Base-by-base conservation (phyloP, 805 yeast genomes). In the Wickerhamomyces pijperi region DNA sequence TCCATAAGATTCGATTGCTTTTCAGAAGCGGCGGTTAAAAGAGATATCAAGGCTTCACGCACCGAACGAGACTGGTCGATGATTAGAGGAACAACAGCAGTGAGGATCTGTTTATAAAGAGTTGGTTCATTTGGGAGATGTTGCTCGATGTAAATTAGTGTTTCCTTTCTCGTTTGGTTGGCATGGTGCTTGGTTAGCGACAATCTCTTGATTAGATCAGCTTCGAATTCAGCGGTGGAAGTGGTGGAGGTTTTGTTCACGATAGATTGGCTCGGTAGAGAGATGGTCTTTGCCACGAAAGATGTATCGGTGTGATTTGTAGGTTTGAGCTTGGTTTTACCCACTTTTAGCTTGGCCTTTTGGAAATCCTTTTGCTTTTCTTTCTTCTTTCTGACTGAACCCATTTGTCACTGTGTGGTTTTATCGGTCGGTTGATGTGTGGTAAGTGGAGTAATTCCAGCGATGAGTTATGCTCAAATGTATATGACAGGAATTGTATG, bases 231-330 rank as follows among this genome's bases (percentile, higher is more conserved):
- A 9, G 37, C n/a, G n/a, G 49, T 39, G 17, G 47, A 42, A 1
- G 47, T 39, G 4, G n/a, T 13, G n/a, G n/a, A n/a, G n/a, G n/a
- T n/a, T n/a, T n/a, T n/a, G n/a, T n/a, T n/a, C n/a, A 8, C 29
- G 2, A 62, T 42, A 13, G 67, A 51, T 43, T 67, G 72, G 32
- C 60, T 53, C 33, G 65, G 67, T 17, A 68, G 42, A 15, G 63
- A 59, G 28, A 70, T 65, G 3, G 61, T 56, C 51, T 77, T 82
- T 11, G 95, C 78, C 34, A 71, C 73, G 61, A 90, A 90, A 1
- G 94, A 80, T 0, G 95, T 85, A 48, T 82, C 90, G 4, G 98
- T 92, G 42, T 70, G 74, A 54, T 86, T 85, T 16, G 76, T 73
- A 5, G 87, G 76, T 45, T 74, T 75, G 5, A 77, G 75, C 16